Evolutionary conservation across 2,329 filamentous ascomycete species (phyloP).

Genomic region (Arthrobotrys sphaeroides): DNA sequence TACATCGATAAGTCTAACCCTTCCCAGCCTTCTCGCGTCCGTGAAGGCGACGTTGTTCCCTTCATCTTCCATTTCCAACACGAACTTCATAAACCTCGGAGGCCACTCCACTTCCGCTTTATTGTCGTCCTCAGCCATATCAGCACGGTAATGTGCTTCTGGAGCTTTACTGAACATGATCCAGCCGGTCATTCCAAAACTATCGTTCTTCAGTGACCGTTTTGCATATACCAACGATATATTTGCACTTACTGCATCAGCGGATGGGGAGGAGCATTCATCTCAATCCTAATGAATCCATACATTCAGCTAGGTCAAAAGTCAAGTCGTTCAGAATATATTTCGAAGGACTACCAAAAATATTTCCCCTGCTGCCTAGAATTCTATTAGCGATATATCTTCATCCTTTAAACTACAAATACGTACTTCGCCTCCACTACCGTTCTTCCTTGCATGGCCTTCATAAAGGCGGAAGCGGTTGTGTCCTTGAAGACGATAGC

Average conservation of each 20-base stretch:
- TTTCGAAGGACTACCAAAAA: constrained; percentile 72
- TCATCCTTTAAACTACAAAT: neutral
- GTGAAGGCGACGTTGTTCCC: constrained; percentile 74
- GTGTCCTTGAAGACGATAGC: constrained; percentile 89
- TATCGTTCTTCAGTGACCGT: constrained; percentile 32
- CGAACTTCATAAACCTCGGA: constrained; percentile 87
- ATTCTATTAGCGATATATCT: constrained; percentile 57
- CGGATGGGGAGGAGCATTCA: constrained; percentile 79
- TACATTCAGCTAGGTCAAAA: constrained; percentile 58
- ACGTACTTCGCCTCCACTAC: constrained; percentile 64
- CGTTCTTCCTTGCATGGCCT: constrained; percentile 77
- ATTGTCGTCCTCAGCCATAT: constrained; percentile 58
- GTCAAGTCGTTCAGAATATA: constrained; percentile 39
- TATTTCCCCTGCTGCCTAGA: constrained; percentile 90
- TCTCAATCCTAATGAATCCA: constrained; percentile 70
- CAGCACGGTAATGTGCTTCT: constrained; percentile 81
- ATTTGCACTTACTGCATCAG: constrained; percentile 79
- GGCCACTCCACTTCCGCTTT: constrained; percentile 72
- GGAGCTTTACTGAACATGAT: constrained; percentile 82
- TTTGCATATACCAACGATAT: constrained; percentile 60
- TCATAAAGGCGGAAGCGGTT: constrained; percentile 76
- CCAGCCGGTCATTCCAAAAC: constrained; percentile 71
- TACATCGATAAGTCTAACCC: constrained; percentile 84
- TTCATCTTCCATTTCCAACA: constrained; percentile 62
- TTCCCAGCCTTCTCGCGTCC: constrained; percentile 79